These are phyloP conservation scores for Colletotrichum tofieldiae DNA, from an alignment of 2,329 filamentous ascomycete genomes.

Conservation along the genomic window DNA sequence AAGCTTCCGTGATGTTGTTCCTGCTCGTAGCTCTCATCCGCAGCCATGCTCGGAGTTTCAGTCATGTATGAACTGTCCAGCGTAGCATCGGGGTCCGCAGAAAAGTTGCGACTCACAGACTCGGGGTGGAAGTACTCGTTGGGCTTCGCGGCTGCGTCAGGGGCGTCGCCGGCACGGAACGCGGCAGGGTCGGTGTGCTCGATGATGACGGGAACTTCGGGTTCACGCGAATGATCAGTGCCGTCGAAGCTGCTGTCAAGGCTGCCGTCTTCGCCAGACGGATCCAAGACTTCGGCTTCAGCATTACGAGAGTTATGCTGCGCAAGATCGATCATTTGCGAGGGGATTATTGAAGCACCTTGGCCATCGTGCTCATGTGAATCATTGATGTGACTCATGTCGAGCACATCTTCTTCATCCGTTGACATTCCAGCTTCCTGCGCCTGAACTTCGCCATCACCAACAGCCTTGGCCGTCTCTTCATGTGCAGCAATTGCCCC, in stretches of 20 bases:
- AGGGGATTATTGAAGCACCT: neutral
- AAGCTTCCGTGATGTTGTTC: conserved; percentile 7
- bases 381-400: neutral
- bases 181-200: conserved; percentile 26
- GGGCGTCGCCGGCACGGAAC: conserved; percentile 1
- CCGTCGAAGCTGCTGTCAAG: conserved; percentile 6
- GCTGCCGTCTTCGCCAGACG: neutral
- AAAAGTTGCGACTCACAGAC: conserved; percentile 11
- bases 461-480: no score
- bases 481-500: neutral
- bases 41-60: conserved; percentile 10
- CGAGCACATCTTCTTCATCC: neutral
- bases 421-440: neutral
- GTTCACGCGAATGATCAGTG: neutral
- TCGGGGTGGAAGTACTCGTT: conserved; percentile 2
- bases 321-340: neutral
- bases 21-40: conserved; percentile 4
- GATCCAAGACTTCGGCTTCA: neutral
- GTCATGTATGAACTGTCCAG: conserved; percentile 27
- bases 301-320: neutral
- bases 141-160: neutral
- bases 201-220: conserved; percentile 26
- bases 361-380: neutral
- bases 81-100: conserved; percentile 14
- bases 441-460: neutral